These are phyloP conservation scores for Lippia alba DNA, from an alignment of 305 asterid genomes.

Conservation along the genomic window DNA sequence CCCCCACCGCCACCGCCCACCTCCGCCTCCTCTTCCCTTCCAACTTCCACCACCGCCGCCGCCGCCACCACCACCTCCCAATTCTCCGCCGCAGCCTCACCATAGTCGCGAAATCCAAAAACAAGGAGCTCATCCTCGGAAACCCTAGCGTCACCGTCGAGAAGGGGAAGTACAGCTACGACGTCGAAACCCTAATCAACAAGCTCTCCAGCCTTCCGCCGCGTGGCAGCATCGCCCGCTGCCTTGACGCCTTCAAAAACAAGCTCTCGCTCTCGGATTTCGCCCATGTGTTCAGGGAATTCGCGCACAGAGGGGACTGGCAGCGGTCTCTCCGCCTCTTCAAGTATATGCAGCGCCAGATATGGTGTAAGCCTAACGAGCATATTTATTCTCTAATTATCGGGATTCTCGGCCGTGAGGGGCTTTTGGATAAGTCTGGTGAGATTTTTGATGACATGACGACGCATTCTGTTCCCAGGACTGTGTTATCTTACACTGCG, in stretches of 20 bases:
- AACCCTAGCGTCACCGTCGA: constrained; percentile 91
- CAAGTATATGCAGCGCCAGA: constrained; percentile 95
- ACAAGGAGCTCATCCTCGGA: constrained; percentile 77
- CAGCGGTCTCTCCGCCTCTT: constrained; percentile 93
- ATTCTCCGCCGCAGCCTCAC: constrained; percentile 50
- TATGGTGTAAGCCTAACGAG: constrained; percentile 96
- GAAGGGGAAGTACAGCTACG: constrained; percentile 92
- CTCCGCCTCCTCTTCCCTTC: constrained; percentile 47
- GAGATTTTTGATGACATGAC: constrained; percentile 94
- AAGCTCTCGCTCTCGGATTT: constrained; percentile 89
- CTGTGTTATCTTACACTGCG: constrained; percentile 80
- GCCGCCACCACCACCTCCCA: constrained; percentile 38
- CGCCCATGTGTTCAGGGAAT: constrained; percentile 76
- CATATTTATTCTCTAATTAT: constrained; percentile 77
- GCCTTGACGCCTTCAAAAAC: constrained; percentile 88
- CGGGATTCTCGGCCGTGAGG: constrained; percentile 87
- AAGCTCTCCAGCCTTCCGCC: constrained; percentile 97
- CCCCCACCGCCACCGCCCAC: constrained; percentile 45
- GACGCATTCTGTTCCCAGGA: constrained; percentile 60
- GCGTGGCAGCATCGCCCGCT: constrained; percentile 97
- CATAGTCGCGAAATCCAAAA: constrained; percentile 55
- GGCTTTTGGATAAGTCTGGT: constrained; percentile 78
- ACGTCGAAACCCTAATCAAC: constrained; percentile 93
- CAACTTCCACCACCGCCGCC: constrained; percentile 41
- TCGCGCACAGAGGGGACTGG: constrained; percentile 93